phyloP scores from a whole-genome alignment of 805 yeast genomes.

The Pachysolen tannophilus region DNA sequence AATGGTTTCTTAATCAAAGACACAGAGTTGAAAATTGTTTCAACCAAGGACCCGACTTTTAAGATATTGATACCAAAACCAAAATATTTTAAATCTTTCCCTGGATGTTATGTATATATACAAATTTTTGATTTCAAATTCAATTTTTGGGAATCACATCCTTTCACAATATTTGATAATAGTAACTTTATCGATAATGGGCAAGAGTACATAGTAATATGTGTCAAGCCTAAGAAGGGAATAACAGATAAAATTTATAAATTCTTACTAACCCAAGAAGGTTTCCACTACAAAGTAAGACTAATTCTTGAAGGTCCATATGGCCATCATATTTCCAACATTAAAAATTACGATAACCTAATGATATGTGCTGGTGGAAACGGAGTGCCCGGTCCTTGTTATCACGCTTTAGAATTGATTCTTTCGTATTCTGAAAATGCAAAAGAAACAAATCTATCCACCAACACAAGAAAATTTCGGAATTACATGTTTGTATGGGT shows the following conservation, averaged over 20 bases:
- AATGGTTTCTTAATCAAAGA: constrained; percentile 17
- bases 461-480: constrained; percentile 1
- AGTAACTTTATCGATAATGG: constrained; percentile 5
- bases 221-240: constrained; percentile 42
- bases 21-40: constrained; percentile 11
- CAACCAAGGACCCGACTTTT: constrained; percentile 14
- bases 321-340: constrained; percentile 34
- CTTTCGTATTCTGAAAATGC: constrained; percentile 1
- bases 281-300: constrained; percentile 21
- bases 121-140: constrained; percentile 32
- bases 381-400: constrained; percentile 55
- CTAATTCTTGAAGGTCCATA: constrained; percentile 51
- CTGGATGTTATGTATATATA: constrained; percentile 54
- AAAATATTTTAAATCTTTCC: constrained; percentile 34
- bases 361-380: constrained; percentile 67
- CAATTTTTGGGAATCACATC: constrained; percentile 57
- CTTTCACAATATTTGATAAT: constrained; percentile 38
- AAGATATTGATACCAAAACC: constrained; percentile 33
- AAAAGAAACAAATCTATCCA: background rate
- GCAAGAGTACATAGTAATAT: constrained; percentile 31
- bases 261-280: constrained; percentile 18
- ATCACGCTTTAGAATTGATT: constrained; percentile 25
- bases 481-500: constrained; percentile 22
- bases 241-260: constrained; percentile 31
- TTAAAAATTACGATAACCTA: constrained; percentile 40